Conservation (phyloP, 106 monocot genomes). For the Platanthera zijinensis region DNA sequence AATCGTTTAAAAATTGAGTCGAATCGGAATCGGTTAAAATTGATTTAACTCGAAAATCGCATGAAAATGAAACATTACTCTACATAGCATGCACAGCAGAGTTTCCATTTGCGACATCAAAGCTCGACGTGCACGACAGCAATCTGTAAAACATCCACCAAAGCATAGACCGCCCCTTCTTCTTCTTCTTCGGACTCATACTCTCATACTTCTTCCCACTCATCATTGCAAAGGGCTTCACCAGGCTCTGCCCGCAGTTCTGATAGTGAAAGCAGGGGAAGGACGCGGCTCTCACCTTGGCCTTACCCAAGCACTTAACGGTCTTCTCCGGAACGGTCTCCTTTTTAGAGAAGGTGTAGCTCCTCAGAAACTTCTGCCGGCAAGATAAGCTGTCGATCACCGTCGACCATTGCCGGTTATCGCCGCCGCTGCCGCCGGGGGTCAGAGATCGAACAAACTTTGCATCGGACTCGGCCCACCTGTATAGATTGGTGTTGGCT, state of each 20-base stretch:
- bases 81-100: neutral
- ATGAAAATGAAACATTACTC: neutral
- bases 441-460: slow-evolving; percentile 27
- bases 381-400: slow-evolving; percentile 42
- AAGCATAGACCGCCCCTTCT: neutral
- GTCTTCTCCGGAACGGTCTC: slow-evolving; percentile 43
- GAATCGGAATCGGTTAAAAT: too few species aligned
- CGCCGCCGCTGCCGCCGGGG: neutral
- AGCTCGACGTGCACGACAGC: neutral
- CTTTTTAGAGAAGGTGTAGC: slow-evolving; percentile 48
- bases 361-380: slow-evolving; percentile 47
- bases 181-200: neutral
- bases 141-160: neutral
- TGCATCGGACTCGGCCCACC: slow-evolving; percentile 36
- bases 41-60: too few species aligned
- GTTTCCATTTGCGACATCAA: neutral
- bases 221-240: neutral
- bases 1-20: too few species aligned
- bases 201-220: neutral
- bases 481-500: slow-evolving; percentile 10
- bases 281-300: slow-evolving; percentile 11
- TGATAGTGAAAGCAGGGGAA: neutral
- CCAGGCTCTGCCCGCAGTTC: too few species aligned
- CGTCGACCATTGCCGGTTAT: neutral
- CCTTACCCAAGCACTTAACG: slow-evolving; percentile 24